Evolutionary conservation across 805 yeast species (phyloP), one percentile per base, ranked within the genome.

Genomic region (Teunomyces pallodes): DNA sequence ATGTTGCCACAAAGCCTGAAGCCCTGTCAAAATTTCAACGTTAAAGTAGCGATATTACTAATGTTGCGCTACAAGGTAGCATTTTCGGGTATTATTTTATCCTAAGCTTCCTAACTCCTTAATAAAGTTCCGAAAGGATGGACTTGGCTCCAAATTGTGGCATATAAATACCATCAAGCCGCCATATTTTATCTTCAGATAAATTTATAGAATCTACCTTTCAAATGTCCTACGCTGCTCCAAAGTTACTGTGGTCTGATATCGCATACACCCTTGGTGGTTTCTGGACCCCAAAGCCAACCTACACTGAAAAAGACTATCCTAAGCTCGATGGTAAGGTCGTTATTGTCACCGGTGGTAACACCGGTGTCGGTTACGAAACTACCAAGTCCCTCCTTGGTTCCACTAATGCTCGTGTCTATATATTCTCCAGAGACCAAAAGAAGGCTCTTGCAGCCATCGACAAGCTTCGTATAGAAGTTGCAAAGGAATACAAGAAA

Each of bases 291-390:
- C 12, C 16, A 12, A 29, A 36, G 5, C 71, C 73, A 8, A 43
- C 48, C 2, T 67, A 52, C 44, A 44, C 59, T n/a, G 69, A 69
- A 12, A 52, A 57, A 1, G 56, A 62, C 20, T 69, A 66, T 46
- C 77, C 77, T 12, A 64, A 65, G 45, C 54, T 73, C 41, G 59
- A 66, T 2, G 71, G 65, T 5, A 70, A 67, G 52, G 62, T 60
- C n/a, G 72, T 72, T 12, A 50, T 69, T 20, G 68, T 74, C 8
- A 72, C 77, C 5, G 77, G 77, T 44, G 64, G 65, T 20, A 70
- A 66, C 42, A 55, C 73, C 7, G 77, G 77, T 40, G 61, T 74
- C 43, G 55, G 56, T 33, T 52, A 59, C 28, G 64, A 69, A 33
- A 57, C 62, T 9, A 60, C 65, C 3, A 65, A 61, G 46, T 54